Evolutionary conservation across 1,139 yeast species (phyloP).

Genomic region (Blastobotrys ciferrii): DNA sequence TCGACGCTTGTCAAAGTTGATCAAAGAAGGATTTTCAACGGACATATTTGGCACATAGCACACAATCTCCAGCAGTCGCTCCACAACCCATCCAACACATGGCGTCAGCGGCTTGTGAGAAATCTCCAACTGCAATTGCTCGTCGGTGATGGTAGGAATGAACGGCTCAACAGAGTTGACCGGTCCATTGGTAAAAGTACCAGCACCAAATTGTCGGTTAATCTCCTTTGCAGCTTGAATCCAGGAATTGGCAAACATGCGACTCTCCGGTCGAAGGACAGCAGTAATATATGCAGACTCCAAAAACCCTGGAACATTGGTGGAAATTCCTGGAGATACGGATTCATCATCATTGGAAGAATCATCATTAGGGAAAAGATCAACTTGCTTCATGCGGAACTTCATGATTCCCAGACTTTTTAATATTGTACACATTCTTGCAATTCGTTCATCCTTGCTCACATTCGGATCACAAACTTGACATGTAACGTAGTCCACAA

Average conservation of each 20-base stretch:
- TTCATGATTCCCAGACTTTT: slow-evolving; percentile 65
- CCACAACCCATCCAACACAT: slow-evolving; percentile 78
- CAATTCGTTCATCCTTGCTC: slow-evolving; percentile 56
- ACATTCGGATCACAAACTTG: slow-evolving; percentile 62
- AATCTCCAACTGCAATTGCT: slow-evolving; percentile 19
- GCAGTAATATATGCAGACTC: slow-evolving; percentile 80
- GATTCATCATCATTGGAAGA: slow-evolving; percentile 32
- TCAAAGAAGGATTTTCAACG: slow-evolving; percentile 53
- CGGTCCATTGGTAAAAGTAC: slow-evolving; percentile 14
- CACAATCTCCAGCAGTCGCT: slow-evolving; percentile 60
- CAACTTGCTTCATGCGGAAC: slow-evolving; percentile 63
- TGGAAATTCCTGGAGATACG: slow-evolving; percentile 37
- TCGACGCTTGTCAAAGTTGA: slow-evolving; percentile 68
- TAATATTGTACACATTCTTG: slow-evolving; percentile 68
- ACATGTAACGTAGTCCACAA: slow-evolving; percentile 60
- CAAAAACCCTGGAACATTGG: slow-evolving; percentile 77
- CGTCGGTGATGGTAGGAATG: slow-evolving; percentile 41
- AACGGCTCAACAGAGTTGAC: slow-evolving; percentile 30
- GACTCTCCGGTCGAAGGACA: slow-evolving; percentile 74
- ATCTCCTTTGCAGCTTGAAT: slow-evolving; percentile 49
- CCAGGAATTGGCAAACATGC: slow-evolving; percentile 70
- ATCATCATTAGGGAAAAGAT: slow-evolving; percentile 48
- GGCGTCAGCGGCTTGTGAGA: slow-evolving; percentile 50
- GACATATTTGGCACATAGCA: slow-evolving; percentile 69
- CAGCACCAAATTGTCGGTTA: slow-evolving; percentile 27